Evolutionary conservation across 345 rosid species (phyloP), one percentile per base, ranked within the genome.

Genomic region (Eucalyptus marginata): DNA sequence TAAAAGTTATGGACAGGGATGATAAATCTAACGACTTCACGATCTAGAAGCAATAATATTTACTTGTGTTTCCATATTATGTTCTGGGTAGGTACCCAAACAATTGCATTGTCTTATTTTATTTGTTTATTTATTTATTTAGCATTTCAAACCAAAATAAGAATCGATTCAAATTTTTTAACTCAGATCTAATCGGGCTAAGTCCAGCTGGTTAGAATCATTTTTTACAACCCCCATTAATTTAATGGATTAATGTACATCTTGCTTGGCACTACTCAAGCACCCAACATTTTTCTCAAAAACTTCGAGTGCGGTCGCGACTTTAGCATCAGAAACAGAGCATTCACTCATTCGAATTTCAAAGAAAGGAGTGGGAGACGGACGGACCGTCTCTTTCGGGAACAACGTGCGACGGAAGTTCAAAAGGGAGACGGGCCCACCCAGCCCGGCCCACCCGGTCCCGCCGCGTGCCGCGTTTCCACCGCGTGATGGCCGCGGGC

Each of bases 51-150:
- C 46, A 71, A 1, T 18, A 2, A 10, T 10, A 4, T 33, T 71
- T 17, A 10, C 46, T 5, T 0, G 25, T 3, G 13, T 71, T 3
- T 17, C 7, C 5, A 36, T 36, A 16, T 31, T 8, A 5, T 20
- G 13, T 20, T 71, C 17, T 1, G 0, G 8, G 44, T 33, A 8
- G 44, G 13, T 33, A 10, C 25, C 2, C 13, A 6, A 71, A 71
- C 2, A 3, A 25, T 17, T 43, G 10, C 2, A 68, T 8, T 1
- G 4, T 13, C 5, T 8, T 36, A 31, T 0, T 68, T 31, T 16
- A 52, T 52, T 52, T 52, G 18, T 8, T 8, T 31, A 14, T 66
- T 8, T 31, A 14, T 68, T 8, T 8, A 31, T 31, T 10, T 10
- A 31, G 43, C 10, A 31, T 16, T 5, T 52, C 43, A 33, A 68